Percentiles rank a stretch among this genome's conserved stretches.
phyloP scores from a whole-genome alignment of 257 asterid species.

The Haberlea rhodopensis region DNA sequence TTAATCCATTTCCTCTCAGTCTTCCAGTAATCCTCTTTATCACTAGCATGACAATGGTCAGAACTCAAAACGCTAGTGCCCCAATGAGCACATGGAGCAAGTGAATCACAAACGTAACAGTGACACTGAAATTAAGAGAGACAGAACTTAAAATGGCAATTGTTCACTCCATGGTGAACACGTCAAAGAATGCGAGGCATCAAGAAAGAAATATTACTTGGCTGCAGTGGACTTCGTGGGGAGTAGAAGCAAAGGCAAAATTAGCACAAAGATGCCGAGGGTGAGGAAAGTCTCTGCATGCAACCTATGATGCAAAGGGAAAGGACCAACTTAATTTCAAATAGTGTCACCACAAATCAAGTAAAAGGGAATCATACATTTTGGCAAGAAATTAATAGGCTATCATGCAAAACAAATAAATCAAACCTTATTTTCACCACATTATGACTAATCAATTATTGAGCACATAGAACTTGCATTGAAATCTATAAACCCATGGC shows the following conservation, averaged over 20 bases:
- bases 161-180: background rate
- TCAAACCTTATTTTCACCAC: background rate
- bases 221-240: constrained; percentile 56
- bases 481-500: background rate
- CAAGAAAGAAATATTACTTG: constrained; percentile 44
- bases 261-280: constrained; percentile 80
- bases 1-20: constrained; percentile 47
- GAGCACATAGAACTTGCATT: background rate
- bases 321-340: constrained; percentile 17
- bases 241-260: constrained; percentile 56
- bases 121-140: constrained; percentile 70
- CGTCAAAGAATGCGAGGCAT: constrained; percentile 9
- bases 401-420: background rate
- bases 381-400: background rate
- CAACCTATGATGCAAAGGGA: constrained; percentile 49
- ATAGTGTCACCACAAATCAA: constrained; percentile 17
- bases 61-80: constrained; percentile 39
- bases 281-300: constrained; percentile 95
- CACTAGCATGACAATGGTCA: constrained; percentile 94
- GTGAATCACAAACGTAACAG: constrained; percentile 82
- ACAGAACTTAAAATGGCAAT: constrained; percentile 24
- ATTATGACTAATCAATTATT: too few species aligned
- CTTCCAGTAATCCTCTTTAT: constrained; percentile 67
- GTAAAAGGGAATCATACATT: background rate
- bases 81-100: constrained; percentile 87